These are phyloP conservation scores for Eruca vesicaria DNA, from an alignment of 441 rosid genomes.

Conservation along the genomic window DNA sequence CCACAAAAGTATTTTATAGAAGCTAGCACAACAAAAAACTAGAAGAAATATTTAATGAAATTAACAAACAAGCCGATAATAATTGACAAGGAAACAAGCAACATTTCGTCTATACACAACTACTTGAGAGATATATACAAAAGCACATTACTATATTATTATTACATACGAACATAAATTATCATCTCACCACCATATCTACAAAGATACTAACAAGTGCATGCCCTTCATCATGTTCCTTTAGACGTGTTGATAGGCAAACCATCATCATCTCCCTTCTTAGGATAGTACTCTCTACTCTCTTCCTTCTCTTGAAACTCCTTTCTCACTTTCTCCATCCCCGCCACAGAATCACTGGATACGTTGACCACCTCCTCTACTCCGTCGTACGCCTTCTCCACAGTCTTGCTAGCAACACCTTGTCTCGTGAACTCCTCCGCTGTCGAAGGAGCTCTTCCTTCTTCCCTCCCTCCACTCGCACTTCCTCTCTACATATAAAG, in stretches of 20 bases:
- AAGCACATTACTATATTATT: background rate
- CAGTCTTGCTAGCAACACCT: constrained; percentile 31
- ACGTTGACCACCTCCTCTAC: background rate
- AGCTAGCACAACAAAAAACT: background rate
- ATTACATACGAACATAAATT: background rate
- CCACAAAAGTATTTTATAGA: background rate
- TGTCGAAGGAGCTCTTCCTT: constrained; percentile 35
- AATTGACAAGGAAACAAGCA: background rate
- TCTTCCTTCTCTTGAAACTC: constrained; percentile 9
- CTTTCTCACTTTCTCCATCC: constrained; percentile 17
- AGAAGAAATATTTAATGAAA: background rate
- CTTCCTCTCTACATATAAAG: constrained; percentile 29
- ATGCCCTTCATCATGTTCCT: constrained; percentile 10
- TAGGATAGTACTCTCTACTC: background rate
- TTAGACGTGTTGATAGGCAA: constrained; percentile 33
- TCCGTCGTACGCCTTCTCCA: constrained; percentile 26
- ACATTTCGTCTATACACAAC: background rate
- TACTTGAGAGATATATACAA: background rate
- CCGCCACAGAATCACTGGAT: constrained; percentile 12
- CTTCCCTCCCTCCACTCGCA: constrained; percentile 30
- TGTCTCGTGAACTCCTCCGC: constrained; percentile 35
- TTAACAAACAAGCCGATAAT: background rate
- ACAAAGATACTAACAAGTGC: background rate
- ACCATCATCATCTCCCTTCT: constrained; percentile 14
- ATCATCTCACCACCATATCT: background rate